These are phyloP conservation scores for Cryptococcus amylolentus DNA, from an alignment of 1,284 basidiomycete species.

Conservation along the genomic window DNA sequence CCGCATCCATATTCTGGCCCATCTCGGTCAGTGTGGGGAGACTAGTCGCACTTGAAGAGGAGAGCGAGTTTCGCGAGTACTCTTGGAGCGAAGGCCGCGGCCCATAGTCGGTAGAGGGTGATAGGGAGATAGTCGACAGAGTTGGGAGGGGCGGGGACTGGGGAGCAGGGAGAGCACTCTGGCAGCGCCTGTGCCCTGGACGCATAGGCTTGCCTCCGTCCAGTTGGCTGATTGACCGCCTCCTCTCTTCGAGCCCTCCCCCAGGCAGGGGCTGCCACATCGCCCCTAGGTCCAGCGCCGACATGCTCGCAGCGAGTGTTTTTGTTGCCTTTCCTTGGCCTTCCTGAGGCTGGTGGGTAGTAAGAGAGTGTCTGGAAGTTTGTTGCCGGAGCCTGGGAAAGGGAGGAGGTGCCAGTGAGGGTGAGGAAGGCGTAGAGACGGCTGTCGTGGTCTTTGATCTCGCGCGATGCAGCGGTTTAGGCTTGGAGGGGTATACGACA, in stretches of 20 bases:
- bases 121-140: background rate
- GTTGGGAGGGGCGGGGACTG: background rate
- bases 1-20: conserved; percentile 3
- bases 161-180: conserved; percentile 23
- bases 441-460: conserved; percentile 6
- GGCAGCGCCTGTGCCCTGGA: conserved; percentile 15
- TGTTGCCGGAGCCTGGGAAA: background rate
- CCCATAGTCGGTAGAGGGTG: conserved; percentile 2
- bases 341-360: background rate
- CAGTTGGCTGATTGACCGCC: conserved; percentile 2
- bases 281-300: conserved; percentile 2
- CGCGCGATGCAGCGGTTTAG: background rate
- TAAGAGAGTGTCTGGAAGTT: background rate
- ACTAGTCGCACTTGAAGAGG: conserved; percentile 23
- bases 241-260: conserved; percentile 5
- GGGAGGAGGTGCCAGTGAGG: background rate
- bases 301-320: conserved; percentile 6
- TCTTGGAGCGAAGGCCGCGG: conserved; percentile 18
- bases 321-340: background rate
- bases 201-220: conserved; percentile 1
- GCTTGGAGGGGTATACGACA: conserved; percentile 21
- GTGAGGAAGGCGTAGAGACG: no score
- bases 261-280: conserved; percentile 12
- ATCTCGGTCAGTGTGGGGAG: conserved; percentile 27
- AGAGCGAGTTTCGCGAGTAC: conserved; percentile 29